These are phyloP conservation scores for Didymella exigua DNA, from an alignment of 2,329 filamentous ascomycete species.

Conservation along the genomic window DNA sequence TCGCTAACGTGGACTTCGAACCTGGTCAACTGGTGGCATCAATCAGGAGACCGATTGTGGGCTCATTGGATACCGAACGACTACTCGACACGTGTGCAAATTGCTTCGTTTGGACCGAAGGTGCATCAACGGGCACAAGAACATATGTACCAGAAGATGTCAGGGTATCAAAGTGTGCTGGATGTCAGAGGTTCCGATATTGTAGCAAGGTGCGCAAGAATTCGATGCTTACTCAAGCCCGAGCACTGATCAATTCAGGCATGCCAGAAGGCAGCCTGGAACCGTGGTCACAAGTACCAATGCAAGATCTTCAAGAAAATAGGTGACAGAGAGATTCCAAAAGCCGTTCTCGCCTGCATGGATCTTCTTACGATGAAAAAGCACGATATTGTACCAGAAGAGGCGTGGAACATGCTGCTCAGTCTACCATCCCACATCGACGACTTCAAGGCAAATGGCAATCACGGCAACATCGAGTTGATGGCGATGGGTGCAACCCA, in stretches of 20 bases:
- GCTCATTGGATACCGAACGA: conserved; percentile 59
- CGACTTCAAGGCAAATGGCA: conserved; percentile 51
- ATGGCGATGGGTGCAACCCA: conserved; percentile 61
- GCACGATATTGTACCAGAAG: conserved; percentile 44
- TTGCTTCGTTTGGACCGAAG: conserved; percentile 57
- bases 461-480: conserved; percentile 56
- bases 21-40: conserved; percentile 57
- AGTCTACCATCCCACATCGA: conserved; percentile 56
- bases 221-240: not conserved
- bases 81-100: conserved; percentile 62
- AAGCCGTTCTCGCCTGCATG: conserved; percentile 61
- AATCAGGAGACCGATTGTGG: conserved; percentile 59
- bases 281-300: conserved; percentile 63
- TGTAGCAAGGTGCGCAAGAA: conserved; percentile 60
- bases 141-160: conserved; percentile 41
- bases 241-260: conserved; percentile 45
- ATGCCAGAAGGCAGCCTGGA: conserved; percentile 67
- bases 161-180: conserved; percentile 60
- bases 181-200: conserved; percentile 64
- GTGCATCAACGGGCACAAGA: conserved; percentile 38
- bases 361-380: conserved; percentile 57
- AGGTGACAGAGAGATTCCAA: conserved; percentile 55
- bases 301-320: conserved; percentile 59
- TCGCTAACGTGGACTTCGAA: conserved; percentile 56
- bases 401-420: conserved; percentile 53